Evolutionary conservation across 2,329 filamentous ascomycete species (phyloP), one percentile per base, ranked within the genome.

Genomic region (Claviceps sp.): DNA sequence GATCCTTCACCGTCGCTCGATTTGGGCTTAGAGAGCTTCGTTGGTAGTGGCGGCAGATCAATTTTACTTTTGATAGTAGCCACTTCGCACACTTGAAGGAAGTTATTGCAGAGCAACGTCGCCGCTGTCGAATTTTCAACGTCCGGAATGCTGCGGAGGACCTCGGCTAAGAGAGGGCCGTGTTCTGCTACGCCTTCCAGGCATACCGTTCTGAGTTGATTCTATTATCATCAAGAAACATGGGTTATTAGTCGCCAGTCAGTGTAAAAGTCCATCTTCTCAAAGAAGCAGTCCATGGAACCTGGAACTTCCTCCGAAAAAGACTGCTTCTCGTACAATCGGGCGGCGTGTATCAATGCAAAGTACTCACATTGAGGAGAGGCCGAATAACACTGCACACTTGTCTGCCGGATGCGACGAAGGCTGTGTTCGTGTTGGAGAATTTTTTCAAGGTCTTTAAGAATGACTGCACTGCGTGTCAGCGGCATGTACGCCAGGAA

Each of bases 81-180:
- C 16, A 14, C 5, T 13, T 10, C 7, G 2, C 50, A 51, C 6
- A 43, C 41, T 19, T 51, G 30, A 1, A 51, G 26, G 14, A 24
- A 22, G 41, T 46, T 46, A 22, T 45, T 50, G 49, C 49, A 46
- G 22, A 50, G 24, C 34, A 50, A 4, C 4, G 3, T 17, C 19
- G 42, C 42, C 22, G 34, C 49, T 3, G 46, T 8, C 1, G 48
- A 45, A 1, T 10, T 39, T 13, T 22, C 17, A 3, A 45, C 26
- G 26, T 38, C n/a, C 0, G 16, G 14, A 3, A 50, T 45, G n/a
- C 2, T 38, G 30, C 48, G 48, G 14, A 50, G 41, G 48, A 5
- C 41, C 11, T 11, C 11, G 40, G 41, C 41, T 7, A 24, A 4
- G 41, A 50, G 1, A 8, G 40, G 48, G 6, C 48, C 42, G 14